A percentile compares a stretch with the other conserved stretches of the same genome.
phyloP scores from a whole-genome alignment of 2,329 filamentous ascomycete species.

The Fusarium fracticaudum region DNA sequence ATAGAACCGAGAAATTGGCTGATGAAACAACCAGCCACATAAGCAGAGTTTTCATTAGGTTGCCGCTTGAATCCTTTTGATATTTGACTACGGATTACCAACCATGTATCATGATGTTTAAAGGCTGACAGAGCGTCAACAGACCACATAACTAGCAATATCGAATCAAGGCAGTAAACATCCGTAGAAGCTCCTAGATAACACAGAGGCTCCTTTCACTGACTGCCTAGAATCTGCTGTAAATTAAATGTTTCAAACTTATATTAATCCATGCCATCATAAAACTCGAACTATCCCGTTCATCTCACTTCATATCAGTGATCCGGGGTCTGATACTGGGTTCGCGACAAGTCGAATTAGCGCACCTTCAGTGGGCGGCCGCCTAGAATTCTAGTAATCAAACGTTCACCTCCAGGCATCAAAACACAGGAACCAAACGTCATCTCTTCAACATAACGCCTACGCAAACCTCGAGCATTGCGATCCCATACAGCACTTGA shows the following conservation, averaged over 20 bases:
- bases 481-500: conserved; percentile 16
- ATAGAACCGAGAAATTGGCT: background rate
- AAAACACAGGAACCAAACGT: conserved; percentile 19
- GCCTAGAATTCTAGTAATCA: conserved; percentile 9
- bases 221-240: background rate
- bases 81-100: background rate
- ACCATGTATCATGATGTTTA: background rate
- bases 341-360: conserved; percentile 6
- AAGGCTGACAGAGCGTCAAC: background rate
- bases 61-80: background rate
- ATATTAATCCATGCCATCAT: background rate
- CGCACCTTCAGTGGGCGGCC: conserved; percentile 28
- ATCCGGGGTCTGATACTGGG: background rate
- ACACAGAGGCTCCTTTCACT: too few relatives aligned
- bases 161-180: background rate
- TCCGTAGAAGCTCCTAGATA: background rate
- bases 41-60: background rate
- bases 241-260: background rate
- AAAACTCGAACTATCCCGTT: background rate
- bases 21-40: background rate
- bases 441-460: conserved; percentile 13
- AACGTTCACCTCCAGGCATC: conserved; percentile 31
- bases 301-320: background rate
- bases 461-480: background rate
- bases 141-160: background rate